A percentile compares a stretch with the other conserved stretches of the same genome.
phyloP scores from a whole-genome alignment of 139 green algal genomes.

The Limnomonas spitsbergensis region DNA sequence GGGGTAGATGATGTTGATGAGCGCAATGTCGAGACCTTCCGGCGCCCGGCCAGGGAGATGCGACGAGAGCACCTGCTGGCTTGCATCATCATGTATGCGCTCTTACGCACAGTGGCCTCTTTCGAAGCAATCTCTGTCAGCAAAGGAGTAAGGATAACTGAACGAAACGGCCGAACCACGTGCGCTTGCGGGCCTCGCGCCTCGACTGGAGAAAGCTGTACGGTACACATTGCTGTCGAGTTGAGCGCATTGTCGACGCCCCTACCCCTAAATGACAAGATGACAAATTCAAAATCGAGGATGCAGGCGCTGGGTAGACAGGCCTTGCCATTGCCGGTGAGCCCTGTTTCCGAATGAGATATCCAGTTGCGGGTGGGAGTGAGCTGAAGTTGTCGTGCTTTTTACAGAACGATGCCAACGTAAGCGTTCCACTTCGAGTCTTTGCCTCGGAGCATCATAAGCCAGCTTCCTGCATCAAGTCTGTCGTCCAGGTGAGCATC shows the following conservation, averaged over 20 bases:
- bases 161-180: not conserved
- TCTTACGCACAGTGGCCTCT: too few species aligned
- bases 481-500: not conserved
- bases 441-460: not conserved
- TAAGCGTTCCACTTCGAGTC: not conserved
- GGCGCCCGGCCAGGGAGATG: too few species aligned
- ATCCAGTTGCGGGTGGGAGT: not conserved
- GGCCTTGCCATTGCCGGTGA: not conserved
- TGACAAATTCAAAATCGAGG: not conserved
- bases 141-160: too few species aligned
- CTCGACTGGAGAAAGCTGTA: not conserved
- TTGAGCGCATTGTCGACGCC: too few species aligned
- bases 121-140: too few species aligned
- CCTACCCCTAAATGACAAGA: not conserved
- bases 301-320: not conserved
- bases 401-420: not conserved
- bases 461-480: not conserved
- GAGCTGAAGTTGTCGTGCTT: not conserved
- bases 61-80: too few species aligned
- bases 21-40: too few species aligned
- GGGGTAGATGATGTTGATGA: too few species aligned
- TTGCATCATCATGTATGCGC: not conserved
- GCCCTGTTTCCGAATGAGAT: not conserved
- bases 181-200: not conserved
- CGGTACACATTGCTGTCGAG: not conserved